Base-by-base conservation (phyloP, 2,329 filamentous ascomycete genomes). In the Fusarium globosum region DNA sequence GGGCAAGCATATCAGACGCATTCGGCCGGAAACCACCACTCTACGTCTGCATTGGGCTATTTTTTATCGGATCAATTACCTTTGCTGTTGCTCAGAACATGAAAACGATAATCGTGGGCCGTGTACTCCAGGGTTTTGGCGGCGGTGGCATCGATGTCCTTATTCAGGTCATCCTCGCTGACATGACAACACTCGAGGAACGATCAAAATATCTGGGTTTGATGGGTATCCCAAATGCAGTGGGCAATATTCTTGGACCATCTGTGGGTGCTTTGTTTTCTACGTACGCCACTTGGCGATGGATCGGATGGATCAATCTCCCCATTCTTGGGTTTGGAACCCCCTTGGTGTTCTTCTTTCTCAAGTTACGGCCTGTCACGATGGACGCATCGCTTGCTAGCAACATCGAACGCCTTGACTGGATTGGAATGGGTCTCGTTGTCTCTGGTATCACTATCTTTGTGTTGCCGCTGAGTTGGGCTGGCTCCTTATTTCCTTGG, bases 1-100 rank as follows among this genome's bases (percentile, higher is more conserved):
- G 66, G 66, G 64, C 66, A 1, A 68, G 66, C n/a, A 56, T 68
- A 16, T 68, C 66, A 7, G 57, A 68, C 28, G 64, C 66, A 18
- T 63, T 68, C 7, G 66, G 66, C 6, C 64, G 66, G 18, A 68
- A 68, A 20, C 66, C 66, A 6, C 66, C 66, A 0, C 38, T 68
- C 2, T 68, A 68, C 8, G n/a, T 28, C 18, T 68, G 66, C 4
- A 68, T 68, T 1, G 42, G 30, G 3, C 28, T 68, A 4, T 68
- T 68, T 18, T 68, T 68, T 14, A 3, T 63, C 1, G 66, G 66
- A 2, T 68, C 66, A 2, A 63, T 68, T 1, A 38, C 61, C 3
- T 68, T 68, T n/a, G 64, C 64, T 18, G 64, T 68, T 21, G 64
- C 66, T 4, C 56, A 56, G 8, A 68, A 51, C 4, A 68, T 68